These are phyloP conservation scores for Cutaneotrichosporon cyanovorans DNA, from an alignment of 1,284 basidiomycete genomes.

Conservation along the genomic window DNA sequence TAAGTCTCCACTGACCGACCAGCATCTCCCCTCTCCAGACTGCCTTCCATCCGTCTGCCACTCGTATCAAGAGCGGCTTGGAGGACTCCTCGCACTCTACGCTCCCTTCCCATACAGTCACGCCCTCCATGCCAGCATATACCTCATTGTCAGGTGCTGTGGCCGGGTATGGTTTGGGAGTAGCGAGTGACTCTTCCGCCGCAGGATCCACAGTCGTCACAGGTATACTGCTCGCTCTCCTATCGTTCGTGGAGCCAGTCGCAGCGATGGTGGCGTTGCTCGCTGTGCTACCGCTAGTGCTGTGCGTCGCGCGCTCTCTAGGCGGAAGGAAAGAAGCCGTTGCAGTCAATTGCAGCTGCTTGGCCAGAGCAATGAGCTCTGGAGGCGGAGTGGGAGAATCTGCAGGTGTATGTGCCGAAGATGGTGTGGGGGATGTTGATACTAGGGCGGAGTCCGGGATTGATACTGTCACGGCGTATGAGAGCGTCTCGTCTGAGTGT, in stretches of 20 bases:
- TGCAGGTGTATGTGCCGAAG: neutral
- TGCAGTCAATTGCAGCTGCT: constrained; percentile 56
- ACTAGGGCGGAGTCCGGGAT: constrained; percentile 45
- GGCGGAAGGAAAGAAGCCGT: constrained; percentile 70
- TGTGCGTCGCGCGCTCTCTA: neutral
- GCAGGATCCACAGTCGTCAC: neutral
- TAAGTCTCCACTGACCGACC: constrained; percentile 63
- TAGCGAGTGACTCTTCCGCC: constrained; percentile 5
- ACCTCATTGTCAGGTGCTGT: constrained; percentile 60
- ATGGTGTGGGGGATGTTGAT: constrained; percentile 15
- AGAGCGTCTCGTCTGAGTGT: constrained; percentile 61
- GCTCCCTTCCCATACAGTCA: constrained; percentile 52
- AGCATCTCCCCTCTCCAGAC: constrained; percentile 65
- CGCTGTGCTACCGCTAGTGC: neutral
- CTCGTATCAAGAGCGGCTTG: constrained; percentile 51
- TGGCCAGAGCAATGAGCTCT: constrained; percentile 5
- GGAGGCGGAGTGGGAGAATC: neutral
- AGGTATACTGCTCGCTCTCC: neutral
- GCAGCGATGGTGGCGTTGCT: neutral
- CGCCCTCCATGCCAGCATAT: constrained; percentile 69
- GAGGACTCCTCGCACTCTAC: constrained; percentile 35
- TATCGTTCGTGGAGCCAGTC: neutral
- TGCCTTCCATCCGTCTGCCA: constrained; percentile 60
- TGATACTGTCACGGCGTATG: constrained; percentile 56
- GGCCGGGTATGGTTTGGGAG: constrained; percentile 41